Conservation (phyloP, 2,329 filamentous ascomycete species). For the Paraphaeosphaeria sporulosa region DNA sequence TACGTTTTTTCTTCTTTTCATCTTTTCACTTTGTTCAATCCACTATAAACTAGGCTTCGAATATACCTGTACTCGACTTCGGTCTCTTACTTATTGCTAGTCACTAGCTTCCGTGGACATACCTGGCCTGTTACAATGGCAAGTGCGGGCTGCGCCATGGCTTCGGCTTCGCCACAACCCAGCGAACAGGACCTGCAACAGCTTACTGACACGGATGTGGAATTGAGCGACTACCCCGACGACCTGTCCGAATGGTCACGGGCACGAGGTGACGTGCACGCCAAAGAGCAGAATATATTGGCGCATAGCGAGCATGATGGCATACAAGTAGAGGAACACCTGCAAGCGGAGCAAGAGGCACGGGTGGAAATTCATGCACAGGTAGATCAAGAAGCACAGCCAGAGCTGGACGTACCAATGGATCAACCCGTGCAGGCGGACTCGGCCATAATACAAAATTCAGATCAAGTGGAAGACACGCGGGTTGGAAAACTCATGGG, state of each 20-base stretch:
- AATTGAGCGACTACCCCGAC: slow-evolving; percentile 21
- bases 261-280: slow-evolving; percentile 1
- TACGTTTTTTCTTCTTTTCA: background rate
- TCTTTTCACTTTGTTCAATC: no score
- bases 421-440: background rate
- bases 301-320: no score
- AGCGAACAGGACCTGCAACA: background rate
- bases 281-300: background rate
- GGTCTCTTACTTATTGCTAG: background rate
- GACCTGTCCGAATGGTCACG: slow-evolving; percentile 21
- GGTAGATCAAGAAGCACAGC: background rate
- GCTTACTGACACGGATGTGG: background rate
- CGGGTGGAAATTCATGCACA: background rate
- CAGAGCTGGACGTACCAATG: background rate
- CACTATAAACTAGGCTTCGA: no score
- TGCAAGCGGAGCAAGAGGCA: background rate
- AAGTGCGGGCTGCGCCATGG: background rate
- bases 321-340: background rate
- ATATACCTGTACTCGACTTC: no score
- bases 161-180: background rate
- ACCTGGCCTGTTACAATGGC: background rate
- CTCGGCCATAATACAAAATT: background rate
- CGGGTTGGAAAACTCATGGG: background rate
- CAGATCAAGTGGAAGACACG: background rate
- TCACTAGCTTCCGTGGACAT: background rate